Base-by-base conservation (phyloP, 2,329 filamentous ascomycete genomes). In the Sphaerulina musiva region DNA sequence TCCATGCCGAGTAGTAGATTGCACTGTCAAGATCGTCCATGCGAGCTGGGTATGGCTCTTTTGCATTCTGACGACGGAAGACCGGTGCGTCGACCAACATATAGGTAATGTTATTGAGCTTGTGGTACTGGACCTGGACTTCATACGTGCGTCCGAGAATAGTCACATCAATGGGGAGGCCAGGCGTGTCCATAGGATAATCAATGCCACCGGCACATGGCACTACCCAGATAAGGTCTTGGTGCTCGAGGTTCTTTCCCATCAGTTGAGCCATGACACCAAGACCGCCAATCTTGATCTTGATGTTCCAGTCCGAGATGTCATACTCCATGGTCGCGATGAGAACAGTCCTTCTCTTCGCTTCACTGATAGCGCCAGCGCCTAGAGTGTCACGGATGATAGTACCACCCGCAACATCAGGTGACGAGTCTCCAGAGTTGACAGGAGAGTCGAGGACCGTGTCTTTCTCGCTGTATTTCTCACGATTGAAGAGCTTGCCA, bases 281-380 rank as follows among this genome's bases (percentile, higher is more conserved):
- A 4, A 86, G 73, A 56, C 83, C 83, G 56, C 83, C 83, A 45
- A 86, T 86, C 70, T 86, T 86, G 70, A 86, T 82, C 69, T 84
- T 86, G 70, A 86, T 83, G 3, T 70, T 76, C 80, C 83, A 86
- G 64, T 86, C 83, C 52, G 83, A 80, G 56, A 86, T 85, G 57
- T 86, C 82, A 68, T 86, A 86, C 67, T 86, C 83, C 80, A 86
- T 85, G 6, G 83, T 86, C 10, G 82, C 83, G 50, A 86, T 84
- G 20, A 86, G 74, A 2, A 85, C 79, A 32, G 78, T 84, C n/a
- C 80, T 73, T 26, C 68, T 61, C 52, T 66, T 66, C 20, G 51
- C 46, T 7, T 62, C 58, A 10, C 65, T 46, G n/a, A 59, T 52
- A 20, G 64, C 62, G 23, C 62, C 63, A 17, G 61, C 61, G n/a